Evolutionary conservation across 2,329 filamentous ascomycete genomes (phyloP).

Genomic region (Pseudocercospora pini-densiflorae): DNA sequence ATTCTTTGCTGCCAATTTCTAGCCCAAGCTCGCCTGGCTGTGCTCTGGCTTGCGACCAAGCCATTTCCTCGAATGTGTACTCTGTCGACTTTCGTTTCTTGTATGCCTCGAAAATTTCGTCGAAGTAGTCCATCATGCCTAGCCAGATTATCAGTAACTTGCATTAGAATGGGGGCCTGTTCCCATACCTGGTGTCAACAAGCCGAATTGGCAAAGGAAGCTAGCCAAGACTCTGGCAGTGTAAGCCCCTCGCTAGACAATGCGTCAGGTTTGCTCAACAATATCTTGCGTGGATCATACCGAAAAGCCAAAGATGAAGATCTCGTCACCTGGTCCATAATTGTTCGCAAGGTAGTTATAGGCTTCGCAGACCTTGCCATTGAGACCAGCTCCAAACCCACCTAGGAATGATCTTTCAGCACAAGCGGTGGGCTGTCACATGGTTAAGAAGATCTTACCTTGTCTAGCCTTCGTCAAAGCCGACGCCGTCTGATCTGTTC

Average conservation of each 20-base stretch:
- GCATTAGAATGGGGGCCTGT: not conserved
- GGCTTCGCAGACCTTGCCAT: constrained; percentile 26
- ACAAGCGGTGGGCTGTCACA: not conserved
- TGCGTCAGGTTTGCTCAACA: not conserved
- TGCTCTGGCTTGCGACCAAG: constrained; percentile 19
- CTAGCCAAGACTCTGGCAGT: constrained; percentile 38
- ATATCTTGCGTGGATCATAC: not conserved
- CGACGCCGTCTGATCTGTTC: constrained; percentile 27
- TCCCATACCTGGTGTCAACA: constrained; percentile 28
- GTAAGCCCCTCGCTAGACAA: constrained; percentile 31
- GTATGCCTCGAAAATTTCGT: constrained; percentile 26
- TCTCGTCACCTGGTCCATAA: constrained; percentile 34
- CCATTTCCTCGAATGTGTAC: constrained; percentile 24
- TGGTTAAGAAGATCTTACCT: not conserved
- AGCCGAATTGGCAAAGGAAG: constrained; percentile 35
- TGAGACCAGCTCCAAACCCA: constrained; percentile 30
- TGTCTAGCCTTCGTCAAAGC: constrained; percentile 26
- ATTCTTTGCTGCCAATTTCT: constrained; percentile 12
- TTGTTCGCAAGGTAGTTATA: constrained; percentile 39
- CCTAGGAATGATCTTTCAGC: not conserved
- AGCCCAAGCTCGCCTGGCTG: constrained; percentile 23
- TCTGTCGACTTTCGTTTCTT: constrained; percentile 17
- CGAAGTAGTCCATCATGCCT: constrained; percentile 21
- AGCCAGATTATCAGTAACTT: not conserved
- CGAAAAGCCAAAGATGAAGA: constrained; percentile 40